These are phyloP conservation scores for Chaetomiaceae sp. DNA, from an alignment of 2,329 filamentous ascomycete genomes.

Conservation along the genomic window DNA sequence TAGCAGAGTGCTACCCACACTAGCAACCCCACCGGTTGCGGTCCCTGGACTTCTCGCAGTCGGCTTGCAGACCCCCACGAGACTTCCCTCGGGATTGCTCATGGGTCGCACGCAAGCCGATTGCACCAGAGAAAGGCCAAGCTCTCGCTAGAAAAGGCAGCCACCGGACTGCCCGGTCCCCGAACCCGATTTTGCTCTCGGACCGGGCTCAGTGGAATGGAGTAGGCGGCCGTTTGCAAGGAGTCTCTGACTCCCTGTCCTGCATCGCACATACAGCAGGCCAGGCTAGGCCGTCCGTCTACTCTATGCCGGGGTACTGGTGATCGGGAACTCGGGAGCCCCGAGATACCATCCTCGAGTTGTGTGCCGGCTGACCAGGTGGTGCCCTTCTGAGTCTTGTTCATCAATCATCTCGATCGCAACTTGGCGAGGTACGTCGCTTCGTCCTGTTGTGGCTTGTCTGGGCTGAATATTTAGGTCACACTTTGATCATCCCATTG, in stretches of 20 bases:
- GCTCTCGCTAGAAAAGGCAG: constrained; percentile 5
- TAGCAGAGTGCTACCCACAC: constrained; percentile 16
- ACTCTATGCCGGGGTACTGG: constrained; percentile 11
- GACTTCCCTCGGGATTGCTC: no score
- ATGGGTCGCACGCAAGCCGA: neutral
- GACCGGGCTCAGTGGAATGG: constrained; percentile 7
- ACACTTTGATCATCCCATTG: neutral
- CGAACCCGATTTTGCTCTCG: neutral
- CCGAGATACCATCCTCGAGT: constrained; percentile 11
- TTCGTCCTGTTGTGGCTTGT: neutral
- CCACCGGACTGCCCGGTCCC: constrained; percentile 4
- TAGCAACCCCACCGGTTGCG: no score
- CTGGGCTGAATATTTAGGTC: neutral
- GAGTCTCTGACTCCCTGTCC: no score
- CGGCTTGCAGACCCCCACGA: neutral
- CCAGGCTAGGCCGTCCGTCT: constrained; percentile 3
- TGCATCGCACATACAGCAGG: neutral
- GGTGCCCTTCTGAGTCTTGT: neutral
- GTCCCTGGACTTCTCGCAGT: constrained; percentile 15
- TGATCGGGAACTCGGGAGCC: neutral
- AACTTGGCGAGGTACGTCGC: neutral
- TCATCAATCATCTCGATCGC: neutral
- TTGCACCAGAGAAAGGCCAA: constrained; percentile 1
- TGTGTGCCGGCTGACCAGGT: constrained; percentile 6
- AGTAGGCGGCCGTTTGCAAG: constrained; percentile 5